Conservation (phyloP, 2,329 filamentous ascomycete genomes). For the Cladobotryum mycophilum region DNA sequence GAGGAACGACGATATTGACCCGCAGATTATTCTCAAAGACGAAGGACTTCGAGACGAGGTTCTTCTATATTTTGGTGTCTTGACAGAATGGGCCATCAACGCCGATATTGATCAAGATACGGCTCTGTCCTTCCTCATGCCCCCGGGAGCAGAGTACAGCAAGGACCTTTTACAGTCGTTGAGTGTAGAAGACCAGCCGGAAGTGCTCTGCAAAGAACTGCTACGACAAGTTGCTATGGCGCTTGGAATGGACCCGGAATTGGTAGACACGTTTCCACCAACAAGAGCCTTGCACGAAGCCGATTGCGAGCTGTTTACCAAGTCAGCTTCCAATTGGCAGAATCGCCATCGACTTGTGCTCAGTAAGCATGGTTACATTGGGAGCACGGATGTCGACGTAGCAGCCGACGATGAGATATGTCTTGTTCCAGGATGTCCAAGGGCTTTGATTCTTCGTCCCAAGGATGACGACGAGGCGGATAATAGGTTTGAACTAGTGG, state of each 20-base stretch:
- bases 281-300: background rate
- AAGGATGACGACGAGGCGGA: background rate
- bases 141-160: background rate
- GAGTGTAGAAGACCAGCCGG: background rate
- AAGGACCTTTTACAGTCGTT: background rate
- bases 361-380: background rate
- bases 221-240: background rate
- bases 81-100: background rate
- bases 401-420: background rate
- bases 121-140: background rate
- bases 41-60: background rate
- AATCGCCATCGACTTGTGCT: background rate
- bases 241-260: background rate
- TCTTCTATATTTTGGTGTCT: background rate
- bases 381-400: background rate
- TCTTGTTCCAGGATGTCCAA: background rate
- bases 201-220: background rate
- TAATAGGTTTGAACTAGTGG: background rate
- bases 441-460: background rate
- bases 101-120: background rate
- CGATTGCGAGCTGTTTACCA: background rate
- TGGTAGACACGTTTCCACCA: background rate
- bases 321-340: background rate
- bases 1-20: background rate
- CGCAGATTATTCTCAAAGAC: background rate